phyloP scores from a whole-genome alignment of 805 yeast genomes.

The Wickerhamomyces sydowiorum region DNA sequence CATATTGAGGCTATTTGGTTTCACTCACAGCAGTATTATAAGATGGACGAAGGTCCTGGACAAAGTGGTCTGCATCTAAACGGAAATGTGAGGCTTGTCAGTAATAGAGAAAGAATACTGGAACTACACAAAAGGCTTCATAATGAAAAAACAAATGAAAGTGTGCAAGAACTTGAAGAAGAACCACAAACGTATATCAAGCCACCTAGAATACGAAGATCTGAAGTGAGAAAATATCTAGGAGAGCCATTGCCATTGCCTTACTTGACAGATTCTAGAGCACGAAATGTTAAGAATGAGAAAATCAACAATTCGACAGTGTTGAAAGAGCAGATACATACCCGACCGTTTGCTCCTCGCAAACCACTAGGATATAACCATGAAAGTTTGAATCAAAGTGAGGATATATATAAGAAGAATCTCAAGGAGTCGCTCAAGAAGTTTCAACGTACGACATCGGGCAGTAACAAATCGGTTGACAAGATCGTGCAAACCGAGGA shows the following conservation, averaged over 20 bases:
- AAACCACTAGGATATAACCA: not conserved
- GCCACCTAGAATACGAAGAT: not conserved
- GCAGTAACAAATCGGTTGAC: not conserved
- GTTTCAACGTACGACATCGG: not conserved
- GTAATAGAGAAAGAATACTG: conserved; percentile 8
- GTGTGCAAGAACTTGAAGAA: not conserved
- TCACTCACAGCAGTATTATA: too few relatives aligned
- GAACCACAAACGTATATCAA: not conserved
- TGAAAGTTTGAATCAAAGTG: too few relatives aligned
- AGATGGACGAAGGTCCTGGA: too few relatives aligned
- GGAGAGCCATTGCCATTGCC: conserved; percentile 37
- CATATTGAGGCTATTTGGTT: too few relatives aligned
- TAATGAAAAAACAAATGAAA: conserved; percentile 1
- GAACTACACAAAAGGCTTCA: conserved; percentile 12
- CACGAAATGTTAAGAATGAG: not conserved
- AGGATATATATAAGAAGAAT: not conserved
- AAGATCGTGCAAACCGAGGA: not conserved
- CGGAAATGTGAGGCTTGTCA: not conserved
- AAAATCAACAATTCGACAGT: too few relatives aligned
- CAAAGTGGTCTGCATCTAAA: not conserved
- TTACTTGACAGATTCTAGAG: conserved; percentile 15
- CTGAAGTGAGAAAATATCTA: conserved; percentile 10
- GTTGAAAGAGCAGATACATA: not conserved
- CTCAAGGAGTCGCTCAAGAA: not conserved
- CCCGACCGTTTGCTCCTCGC: too few relatives aligned